Base-by-base conservation (phyloP, 2,329 filamentous ascomycete genomes). In the Clonostachys byssicola region DNA sequence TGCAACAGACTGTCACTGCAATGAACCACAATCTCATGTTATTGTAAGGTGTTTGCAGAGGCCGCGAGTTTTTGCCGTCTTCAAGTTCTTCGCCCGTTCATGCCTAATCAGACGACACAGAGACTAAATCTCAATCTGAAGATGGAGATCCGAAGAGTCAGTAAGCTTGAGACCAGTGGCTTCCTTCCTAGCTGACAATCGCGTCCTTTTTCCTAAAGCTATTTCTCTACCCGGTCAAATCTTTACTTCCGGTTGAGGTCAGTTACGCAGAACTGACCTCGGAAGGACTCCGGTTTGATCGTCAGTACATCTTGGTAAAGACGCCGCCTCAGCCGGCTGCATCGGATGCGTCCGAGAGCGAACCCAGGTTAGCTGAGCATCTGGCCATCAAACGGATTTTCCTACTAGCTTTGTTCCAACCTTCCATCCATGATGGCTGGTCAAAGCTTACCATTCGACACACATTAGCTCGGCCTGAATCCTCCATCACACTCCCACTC, bases 151-250 rank as follows among this genome's bases (percentile, higher is more conserved):
- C 36, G 36, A 39, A 14, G 36, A 39, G 13, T 39, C 13, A 39
- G 13, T 39, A 14, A 39, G 16, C 36, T 39, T 16, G 16, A 14
- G 36, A 14, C 13, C 36, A 14, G 13, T 13, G 6, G 4, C 4
- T 13, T 39, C 36, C 13, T 16, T 4, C 6, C 4, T 16, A 16
- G 13, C 13, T 39, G 6, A 39, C 35, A 34, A 16, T 34, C 17
- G 17, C 34, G 16, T 20, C 18, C 18, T 20, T 20, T 4, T 4
- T 20, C 18, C 45, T 12, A 5, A 38, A 54, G 52, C 51, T 54
- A 12, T 54, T 54, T 39, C 52, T 54, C 39, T 54, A 53, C 20
- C 51, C 52, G 9, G 46, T 54, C 47, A 53, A 54, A 38, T 54
- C 52, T 20, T 47, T 54, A 13, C 43, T 54, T 6, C 52, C 52